phyloP scores from a whole-genome alignment of 345 rosid species.

The Acer saccharum region DNA sequence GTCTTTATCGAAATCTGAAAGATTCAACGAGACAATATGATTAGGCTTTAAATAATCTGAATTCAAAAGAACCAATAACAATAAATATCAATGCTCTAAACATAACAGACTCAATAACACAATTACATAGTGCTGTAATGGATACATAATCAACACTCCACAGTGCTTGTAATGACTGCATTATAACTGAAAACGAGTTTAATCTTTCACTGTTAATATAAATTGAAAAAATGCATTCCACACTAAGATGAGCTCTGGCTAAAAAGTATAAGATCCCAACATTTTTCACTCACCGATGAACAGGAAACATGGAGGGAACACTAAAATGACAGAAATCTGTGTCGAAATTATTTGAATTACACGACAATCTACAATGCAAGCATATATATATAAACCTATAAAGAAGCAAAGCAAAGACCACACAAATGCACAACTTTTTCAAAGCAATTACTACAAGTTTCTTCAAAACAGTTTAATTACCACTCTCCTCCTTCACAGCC shows the following conservation, averaged over 20 bases:
- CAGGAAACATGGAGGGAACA: background rate
- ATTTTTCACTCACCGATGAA: background rate
- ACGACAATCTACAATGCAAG: background rate
- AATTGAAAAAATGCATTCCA: background rate
- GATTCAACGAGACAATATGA: slow-evolving; percentile 14
- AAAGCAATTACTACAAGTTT: background rate
- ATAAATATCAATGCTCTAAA: background rate
- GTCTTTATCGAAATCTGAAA: slow-evolving; percentile 16
- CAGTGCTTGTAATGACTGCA: background rate
- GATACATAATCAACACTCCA: background rate
- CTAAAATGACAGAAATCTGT: background rate
- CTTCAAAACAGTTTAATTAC: background rate
- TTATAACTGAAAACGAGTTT: background rate
- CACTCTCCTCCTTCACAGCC: background rate
- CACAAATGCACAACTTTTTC: background rate
- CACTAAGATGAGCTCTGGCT: background rate
- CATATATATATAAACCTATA: background rate
- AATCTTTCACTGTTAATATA: too few species aligned
- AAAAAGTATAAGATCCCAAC: background rate
- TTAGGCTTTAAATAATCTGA: slow-evolving; percentile 29
- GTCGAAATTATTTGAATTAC: background rate
- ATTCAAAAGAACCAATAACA: background rate
- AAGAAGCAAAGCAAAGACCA: background rate
- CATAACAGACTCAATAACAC: background rate
- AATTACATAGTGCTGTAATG: background rate